These are phyloP conservation scores for Penicillium fuscoglaucum DNA, from an alignment of 2,329 filamentous ascomycete genomes.

Conservation along the genomic window DNA sequence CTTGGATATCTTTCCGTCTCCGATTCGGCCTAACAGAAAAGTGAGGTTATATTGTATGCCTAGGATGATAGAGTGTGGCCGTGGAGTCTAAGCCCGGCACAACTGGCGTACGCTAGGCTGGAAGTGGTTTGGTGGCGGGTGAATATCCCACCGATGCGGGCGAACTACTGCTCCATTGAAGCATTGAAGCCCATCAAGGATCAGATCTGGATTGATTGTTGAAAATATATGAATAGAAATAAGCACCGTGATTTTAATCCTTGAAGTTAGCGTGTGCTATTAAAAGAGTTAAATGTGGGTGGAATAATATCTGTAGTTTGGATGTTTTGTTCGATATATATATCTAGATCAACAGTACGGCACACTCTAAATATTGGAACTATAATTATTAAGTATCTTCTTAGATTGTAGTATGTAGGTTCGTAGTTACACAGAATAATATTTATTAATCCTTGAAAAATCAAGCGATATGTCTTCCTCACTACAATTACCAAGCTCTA, in stretches of 20 bases:
- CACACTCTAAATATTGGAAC: background rate
- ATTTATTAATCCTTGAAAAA: background rate
- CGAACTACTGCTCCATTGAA: background rate
- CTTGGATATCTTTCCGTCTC: background rate
- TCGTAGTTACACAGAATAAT: no score
- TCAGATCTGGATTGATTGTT: background rate
- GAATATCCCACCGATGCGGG: background rate
- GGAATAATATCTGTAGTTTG: background rate
- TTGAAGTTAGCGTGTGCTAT: background rate
- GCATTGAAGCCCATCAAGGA: background rate
- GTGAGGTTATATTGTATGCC: background rate
- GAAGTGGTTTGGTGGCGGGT: background rate
- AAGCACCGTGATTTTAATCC: background rate
- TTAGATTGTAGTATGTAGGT: background rate
- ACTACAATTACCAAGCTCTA: background rate
- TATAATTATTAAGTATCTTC: background rate
- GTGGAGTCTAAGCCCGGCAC: background rate
- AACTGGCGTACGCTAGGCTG: background rate
- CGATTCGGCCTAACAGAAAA: background rate
- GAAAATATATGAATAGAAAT: background rate
- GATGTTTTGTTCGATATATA: background rate
- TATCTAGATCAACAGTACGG: background rate
- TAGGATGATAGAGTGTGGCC: background rate
- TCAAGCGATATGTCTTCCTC: background rate
- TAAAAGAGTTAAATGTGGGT: no score